Evolutionary conservation across 441 rosid genomes (phyloP).

Genomic region (Mallotus japonicus): DNA sequence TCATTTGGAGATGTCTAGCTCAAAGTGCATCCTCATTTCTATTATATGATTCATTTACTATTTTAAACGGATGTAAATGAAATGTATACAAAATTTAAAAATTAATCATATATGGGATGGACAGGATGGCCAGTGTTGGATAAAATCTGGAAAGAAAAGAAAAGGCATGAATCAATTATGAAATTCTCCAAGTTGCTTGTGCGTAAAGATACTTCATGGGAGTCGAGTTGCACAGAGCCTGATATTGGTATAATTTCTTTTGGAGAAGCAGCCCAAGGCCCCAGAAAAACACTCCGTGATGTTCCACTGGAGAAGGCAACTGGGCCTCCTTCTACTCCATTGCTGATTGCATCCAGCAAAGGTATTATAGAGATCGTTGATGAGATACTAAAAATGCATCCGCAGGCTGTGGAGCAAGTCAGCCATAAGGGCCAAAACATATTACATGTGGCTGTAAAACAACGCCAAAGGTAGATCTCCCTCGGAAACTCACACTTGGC

Average conservation of each 20-base stretch:
- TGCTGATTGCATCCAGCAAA: constrained; percentile 22
- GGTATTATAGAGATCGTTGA: constrained; percentile 28
- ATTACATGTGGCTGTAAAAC: too few species aligned
- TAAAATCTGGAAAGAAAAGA: constrained; percentile 5
- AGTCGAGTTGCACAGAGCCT: background rate
- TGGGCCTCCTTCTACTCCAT: constrained; percentile 15
- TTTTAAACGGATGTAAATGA: too few species aligned
- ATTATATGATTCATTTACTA: too few species aligned
- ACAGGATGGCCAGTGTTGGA: constrained; percentile 19
- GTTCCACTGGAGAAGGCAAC: background rate
- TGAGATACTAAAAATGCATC: constrained; percentile 10
- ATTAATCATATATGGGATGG: too few species aligned
- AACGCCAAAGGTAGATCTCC: too few species aligned
- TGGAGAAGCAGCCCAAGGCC: background rate
- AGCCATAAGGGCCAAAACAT: too few species aligned
- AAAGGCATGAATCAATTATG: constrained; percentile 13
- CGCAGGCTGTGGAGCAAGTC: constrained; percentile 22
- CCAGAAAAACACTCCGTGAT: background rate
- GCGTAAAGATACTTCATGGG: constrained; percentile 19
- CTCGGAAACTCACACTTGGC: too few species aligned
- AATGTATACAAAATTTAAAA: too few species aligned
- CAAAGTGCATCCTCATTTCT: background rate
- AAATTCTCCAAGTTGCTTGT: constrained; percentile 12
- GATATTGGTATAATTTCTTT: background rate
- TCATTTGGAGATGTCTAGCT: background rate